phyloP scores from a whole-genome alignment of 805 yeast genomes.

The Pichia eremophila region DNA sequence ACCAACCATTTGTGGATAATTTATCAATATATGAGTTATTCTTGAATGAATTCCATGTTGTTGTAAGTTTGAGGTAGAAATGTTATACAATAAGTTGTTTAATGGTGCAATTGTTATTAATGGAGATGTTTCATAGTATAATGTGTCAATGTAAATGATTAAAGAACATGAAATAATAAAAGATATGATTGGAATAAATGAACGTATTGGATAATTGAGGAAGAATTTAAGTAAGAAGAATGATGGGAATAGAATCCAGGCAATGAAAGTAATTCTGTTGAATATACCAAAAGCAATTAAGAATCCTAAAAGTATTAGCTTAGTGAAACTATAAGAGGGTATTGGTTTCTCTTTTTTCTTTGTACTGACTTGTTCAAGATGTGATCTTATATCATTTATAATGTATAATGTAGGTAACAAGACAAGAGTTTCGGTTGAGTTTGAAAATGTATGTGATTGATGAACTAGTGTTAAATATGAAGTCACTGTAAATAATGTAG shows the following conservation, averaged over 20 bases:
- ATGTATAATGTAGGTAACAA: constrained; percentile 42
- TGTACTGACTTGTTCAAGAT: constrained; percentile 6
- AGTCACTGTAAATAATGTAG: constrained; percentile 40
- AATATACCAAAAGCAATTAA: constrained; percentile 61
- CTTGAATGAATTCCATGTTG: constrained; percentile 78
- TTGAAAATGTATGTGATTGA: constrained; percentile 87
- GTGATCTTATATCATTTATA: constrained; percentile 28
- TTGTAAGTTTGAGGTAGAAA: constrained; percentile 46
- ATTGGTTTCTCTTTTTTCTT: not conserved
- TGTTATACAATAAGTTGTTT: constrained; percentile 70
- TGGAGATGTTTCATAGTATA: constrained; percentile 6
- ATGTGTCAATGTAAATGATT: constrained; percentile 49
- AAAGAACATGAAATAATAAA: constrained; percentile 26
- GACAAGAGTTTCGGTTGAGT: constrained; percentile 63
- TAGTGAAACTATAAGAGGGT: constrained; percentile 3
- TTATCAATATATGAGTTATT: constrained; percentile 64
- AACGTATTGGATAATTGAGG: constrained; percentile 24
- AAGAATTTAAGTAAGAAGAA: constrained; percentile 36
- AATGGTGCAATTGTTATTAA: constrained; percentile 55
- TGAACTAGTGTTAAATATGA: constrained; percentile 67
- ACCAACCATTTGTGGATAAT: constrained; percentile 75
- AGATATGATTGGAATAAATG: constrained; percentile 28
- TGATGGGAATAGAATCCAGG: constrained; percentile 62
- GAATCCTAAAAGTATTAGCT: constrained; percentile 33
- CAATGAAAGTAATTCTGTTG: constrained; percentile 77